Conservation (phyloP, 1,284 basidiomycete genomes). For the Pterulicium gracile region DNA sequence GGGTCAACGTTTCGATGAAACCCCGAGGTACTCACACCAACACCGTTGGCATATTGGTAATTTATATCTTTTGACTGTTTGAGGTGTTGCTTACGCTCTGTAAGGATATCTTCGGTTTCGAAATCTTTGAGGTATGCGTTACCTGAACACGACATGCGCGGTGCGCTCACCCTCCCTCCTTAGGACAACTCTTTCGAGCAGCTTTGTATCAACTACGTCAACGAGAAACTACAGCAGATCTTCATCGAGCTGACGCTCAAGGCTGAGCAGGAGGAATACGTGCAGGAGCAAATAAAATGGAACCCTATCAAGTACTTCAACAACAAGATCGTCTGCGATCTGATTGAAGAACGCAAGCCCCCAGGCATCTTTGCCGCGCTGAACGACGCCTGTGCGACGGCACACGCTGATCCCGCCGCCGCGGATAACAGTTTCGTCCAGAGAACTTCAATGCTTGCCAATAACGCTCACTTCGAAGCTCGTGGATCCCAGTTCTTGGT, state of each 20-base stretch:
- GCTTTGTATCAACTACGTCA: slow-evolving; percentile 99
- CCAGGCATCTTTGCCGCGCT: slow-evolving; percentile 97
- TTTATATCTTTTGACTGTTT: slow-evolving; percentile 14
- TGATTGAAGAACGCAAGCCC: slow-evolving; percentile 93
- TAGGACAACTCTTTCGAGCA: slow-evolving; percentile 98
- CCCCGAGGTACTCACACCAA: slow-evolving; percentile 67
- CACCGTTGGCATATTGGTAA: slow-evolving; percentile 86
- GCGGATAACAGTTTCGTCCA: slow-evolving; percentile 98
- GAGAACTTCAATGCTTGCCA: slow-evolving; percentile 70
- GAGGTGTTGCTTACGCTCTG: not conserved
- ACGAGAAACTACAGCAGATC: slow-evolving; percentile 98
- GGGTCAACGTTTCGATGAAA: slow-evolving; percentile 96
- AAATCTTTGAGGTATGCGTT: slow-evolving; percentile 78
- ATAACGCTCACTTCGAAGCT: slow-evolving; percentile 88
- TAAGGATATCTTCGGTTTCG: slow-evolving; percentile 95
- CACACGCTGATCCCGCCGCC: slow-evolving; percentile 93
- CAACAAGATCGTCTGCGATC: slow-evolving; percentile 94
- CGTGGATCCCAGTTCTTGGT: slow-evolving; percentile 86
- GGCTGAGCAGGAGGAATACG: slow-evolving; percentile 99
- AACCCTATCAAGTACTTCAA: slow-evolving; percentile 98
- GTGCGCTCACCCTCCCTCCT: slow-evolving; percentile 2
- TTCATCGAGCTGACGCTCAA: slow-evolving; percentile 99
- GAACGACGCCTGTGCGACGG: slow-evolving; percentile 97
- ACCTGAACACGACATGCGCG: not conserved
- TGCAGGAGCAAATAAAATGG: slow-evolving; percentile 98